Conservation (phyloP, 768 basidiomycete species). For the Fibroporia radiculosa region DNA sequence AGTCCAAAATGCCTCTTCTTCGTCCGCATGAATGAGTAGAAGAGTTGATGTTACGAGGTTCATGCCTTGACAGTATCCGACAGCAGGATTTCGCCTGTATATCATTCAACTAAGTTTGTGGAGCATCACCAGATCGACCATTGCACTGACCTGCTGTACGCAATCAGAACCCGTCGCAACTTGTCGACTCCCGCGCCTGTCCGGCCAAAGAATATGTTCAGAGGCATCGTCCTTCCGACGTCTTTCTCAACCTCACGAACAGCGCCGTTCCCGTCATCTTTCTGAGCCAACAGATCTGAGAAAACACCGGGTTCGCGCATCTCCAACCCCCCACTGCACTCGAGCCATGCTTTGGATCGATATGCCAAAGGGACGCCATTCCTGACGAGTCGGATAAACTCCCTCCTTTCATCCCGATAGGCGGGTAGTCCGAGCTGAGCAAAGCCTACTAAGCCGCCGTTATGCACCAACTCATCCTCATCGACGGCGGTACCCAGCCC, state of each 20-base stretch:
- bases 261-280: slow-evolving; percentile 39
- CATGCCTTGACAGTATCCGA: slow-evolving; percentile 96
- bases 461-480: slow-evolving; percentile 72
- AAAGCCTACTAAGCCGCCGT: slow-evolving; percentile 83
- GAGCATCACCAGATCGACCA: not conserved
- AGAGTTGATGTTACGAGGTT: slow-evolving; percentile 94
- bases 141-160: slow-evolving; percentile 80
- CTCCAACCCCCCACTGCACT: slow-evolving; percentile 90
- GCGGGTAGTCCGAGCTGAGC: slow-evolving; percentile 78
- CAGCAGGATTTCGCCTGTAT: slow-evolving; percentile 76
- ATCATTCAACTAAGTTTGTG: not conserved
- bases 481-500: slow-evolving; percentile 57
- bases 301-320: slow-evolving; percentile 90
- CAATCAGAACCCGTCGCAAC: slow-evolving; percentile 79
- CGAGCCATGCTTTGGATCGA: slow-evolving; percentile 85
- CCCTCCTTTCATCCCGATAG: slow-evolving; percentile 62
- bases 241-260: slow-evolving; percentile 92
- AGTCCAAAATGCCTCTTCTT: slow-evolving; percentile 97
- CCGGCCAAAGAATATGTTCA: slow-evolving; percentile 95
- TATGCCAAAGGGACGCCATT: slow-evolving; percentile 84
- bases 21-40: slow-evolving; percentile 85
- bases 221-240: slow-evolving; percentile 83
- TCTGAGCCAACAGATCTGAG: slow-evolving; percentile 64
- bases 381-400: slow-evolving; percentile 74
- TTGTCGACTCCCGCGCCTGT: slow-evolving; percentile 94